Conservation (phyloP, 176 grass and related monocot species). For the Thinopyrum elongatum region DNA sequence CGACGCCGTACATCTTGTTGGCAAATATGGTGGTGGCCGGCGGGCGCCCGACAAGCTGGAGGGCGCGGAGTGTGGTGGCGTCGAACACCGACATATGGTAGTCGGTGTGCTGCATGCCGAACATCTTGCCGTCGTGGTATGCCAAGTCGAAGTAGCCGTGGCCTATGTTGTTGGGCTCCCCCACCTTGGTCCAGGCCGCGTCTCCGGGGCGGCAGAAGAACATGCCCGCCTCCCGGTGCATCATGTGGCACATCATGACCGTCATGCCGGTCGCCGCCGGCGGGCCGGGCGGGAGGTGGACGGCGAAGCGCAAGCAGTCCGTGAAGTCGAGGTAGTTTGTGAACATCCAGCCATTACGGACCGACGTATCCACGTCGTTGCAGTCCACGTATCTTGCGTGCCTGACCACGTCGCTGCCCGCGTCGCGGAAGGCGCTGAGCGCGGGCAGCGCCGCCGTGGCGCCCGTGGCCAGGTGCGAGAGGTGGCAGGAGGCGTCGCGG, state of each 20-base stretch:
- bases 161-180: no score
- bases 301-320: no score
- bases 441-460: neutral
- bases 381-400: neutral
- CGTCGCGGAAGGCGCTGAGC: neutral
- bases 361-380: no score
- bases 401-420: neutral
- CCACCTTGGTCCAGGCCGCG: no score
- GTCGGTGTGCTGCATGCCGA: neutral
- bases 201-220: no score
- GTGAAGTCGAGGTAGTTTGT: no score
- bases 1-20: neutral
- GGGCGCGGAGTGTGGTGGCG: neutral
- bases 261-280: no score
- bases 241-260: no score
- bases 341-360: no score
- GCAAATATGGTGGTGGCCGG: neutral
- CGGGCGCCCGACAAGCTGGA: neutral
- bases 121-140: constrained; percentile 13
- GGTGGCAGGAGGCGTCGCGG: neutral
- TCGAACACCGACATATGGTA: neutral
- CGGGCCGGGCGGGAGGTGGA: no score
- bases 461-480: constrained; percentile 6
- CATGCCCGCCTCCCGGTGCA: no score
- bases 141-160: no score